Conservation (phyloP, 495 filamentous ascomycete genomes). For the Polyplosphaeria fusca region DNA sequence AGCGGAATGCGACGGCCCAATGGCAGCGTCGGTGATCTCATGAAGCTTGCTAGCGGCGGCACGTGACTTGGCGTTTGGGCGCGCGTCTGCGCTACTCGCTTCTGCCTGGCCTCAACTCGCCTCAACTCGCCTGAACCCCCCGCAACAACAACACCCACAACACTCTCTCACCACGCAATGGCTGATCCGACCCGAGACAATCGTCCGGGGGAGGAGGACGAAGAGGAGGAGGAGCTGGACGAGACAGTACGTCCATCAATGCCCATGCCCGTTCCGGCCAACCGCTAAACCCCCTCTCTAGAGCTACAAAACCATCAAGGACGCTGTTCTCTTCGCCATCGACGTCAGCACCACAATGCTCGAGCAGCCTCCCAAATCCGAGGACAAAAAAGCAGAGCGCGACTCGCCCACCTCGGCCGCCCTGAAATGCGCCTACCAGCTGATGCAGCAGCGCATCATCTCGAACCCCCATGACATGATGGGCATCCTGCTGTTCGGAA, state of each 20-base stretch:
- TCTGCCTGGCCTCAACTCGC: not conserved
- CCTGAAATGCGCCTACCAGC: constrained; percentile 86
- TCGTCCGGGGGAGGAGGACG: constrained; percentile 49
- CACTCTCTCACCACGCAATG: constrained; percentile 14
- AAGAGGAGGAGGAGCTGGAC: constrained; percentile 62
- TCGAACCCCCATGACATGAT: constrained; percentile 97
- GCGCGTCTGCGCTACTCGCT: not conserved
- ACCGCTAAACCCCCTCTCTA: constrained; percentile 42
- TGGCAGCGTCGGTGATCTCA: not conserved
- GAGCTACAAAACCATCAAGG: constrained; percentile 89
- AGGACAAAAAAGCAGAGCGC: constrained; percentile 67
- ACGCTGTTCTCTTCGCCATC: constrained; percentile 95
- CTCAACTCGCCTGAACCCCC: not conserved
- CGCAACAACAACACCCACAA: not conserved
- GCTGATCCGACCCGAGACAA: constrained; percentile 23
- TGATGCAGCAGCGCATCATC: constrained; percentile 98
- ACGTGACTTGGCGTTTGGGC: not conserved
- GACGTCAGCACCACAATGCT: constrained; percentile 93
- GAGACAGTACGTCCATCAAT: constrained; percentile 57
- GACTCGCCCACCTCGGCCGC: constrained; percentile 76
- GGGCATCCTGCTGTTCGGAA: constrained; percentile 91
- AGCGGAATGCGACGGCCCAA: not conserved
- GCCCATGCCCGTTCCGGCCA: no score
- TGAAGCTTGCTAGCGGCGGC: not conserved
- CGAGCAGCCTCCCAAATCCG: constrained; percentile 56